Conservation (phyloP, 192 early-diverging fungal genomes). For the Coemansia sp. region DNA sequence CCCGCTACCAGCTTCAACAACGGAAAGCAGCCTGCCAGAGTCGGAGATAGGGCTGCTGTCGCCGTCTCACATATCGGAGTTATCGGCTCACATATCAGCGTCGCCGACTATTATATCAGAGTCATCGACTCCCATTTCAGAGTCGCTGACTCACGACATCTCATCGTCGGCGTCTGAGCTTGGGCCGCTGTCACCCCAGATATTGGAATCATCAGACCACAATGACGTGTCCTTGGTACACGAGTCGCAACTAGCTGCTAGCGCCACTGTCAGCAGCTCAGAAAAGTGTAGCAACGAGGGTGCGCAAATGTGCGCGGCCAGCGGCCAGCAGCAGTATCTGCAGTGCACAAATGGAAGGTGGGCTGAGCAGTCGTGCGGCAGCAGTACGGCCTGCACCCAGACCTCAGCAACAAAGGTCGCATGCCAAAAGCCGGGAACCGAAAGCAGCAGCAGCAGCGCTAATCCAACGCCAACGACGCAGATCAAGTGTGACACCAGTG, state of each 20-base stretch:
- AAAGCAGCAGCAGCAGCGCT: not conserved
- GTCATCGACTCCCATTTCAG: too few species aligned
- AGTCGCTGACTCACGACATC: not conserved
- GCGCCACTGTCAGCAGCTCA: not conserved
- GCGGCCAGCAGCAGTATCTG: not conserved
- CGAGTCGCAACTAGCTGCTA: not conserved
- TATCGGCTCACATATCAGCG: too few species aligned
- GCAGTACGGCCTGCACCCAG: constrained; percentile 1
- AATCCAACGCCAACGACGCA: not conserved
- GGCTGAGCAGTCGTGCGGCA: constrained; percentile 1
- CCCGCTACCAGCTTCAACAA: not conserved
- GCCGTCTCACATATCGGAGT: too few species aligned
- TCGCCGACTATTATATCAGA: not conserved
- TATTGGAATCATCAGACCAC: not conserved
- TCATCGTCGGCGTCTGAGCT: not conserved
- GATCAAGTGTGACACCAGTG: constrained; percentile 16
- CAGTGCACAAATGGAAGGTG: not conserved
- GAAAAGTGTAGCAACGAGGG: not conserved
- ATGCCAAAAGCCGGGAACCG: not conserved
- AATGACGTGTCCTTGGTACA: not conserved
- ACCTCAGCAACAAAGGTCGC: not conserved
- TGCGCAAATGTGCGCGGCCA: constrained; percentile 6
- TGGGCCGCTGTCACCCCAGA: not conserved
- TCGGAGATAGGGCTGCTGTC: not conserved
- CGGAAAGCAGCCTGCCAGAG: not conserved